These are phyloP conservation scores for Tulasnella sp. DNA, from an alignment of 768 basidiomycete genomes.

Conservation along the genomic window DNA sequence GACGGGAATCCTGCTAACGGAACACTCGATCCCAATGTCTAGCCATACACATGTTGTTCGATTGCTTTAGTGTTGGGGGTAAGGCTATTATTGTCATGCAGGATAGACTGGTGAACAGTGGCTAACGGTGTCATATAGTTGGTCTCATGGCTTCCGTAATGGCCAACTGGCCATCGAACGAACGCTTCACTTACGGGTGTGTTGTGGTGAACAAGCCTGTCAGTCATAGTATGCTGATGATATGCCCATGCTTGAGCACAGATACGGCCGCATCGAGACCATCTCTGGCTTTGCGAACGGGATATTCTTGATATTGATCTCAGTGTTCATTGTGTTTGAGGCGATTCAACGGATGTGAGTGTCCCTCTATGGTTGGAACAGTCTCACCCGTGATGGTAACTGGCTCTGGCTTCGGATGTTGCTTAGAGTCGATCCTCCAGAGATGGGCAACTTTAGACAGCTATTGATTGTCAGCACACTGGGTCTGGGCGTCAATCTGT, in stretches of 20 bases:
- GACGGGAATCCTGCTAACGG: background rate
- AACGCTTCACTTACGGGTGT: conserved; percentile 89
- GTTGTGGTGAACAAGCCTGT: conserved; percentile 21
- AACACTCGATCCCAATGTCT: background rate
- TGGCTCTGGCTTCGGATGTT: background rate
- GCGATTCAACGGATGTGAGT: conserved; percentile 86
- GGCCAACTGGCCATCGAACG: conserved; percentile 95
- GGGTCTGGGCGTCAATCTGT: conserved; percentile 87
- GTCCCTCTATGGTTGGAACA: conserved; percentile 9
- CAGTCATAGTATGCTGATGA: background rate
- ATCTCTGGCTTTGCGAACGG: conserved; percentile 97
- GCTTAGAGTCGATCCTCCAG: conserved; percentile 76
- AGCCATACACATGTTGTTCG: conserved; percentile 99
- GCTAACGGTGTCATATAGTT: conserved; percentile 38
- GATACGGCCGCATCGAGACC: conserved; percentile 93
- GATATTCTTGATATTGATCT: conserved; percentile 85
- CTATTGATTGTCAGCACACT: conserved; percentile 78
- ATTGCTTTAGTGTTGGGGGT: conserved; percentile 76
- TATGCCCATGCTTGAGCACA: conserved; percentile 24
- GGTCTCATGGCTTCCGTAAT: conserved; percentile 94
- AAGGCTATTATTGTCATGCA: background rate
- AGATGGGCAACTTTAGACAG: conserved; percentile 90
- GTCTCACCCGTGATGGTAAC: background rate
- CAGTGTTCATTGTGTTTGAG: conserved; percentile 97
- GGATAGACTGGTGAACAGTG: background rate